phyloP scores from a whole-genome alignment of 2,329 filamentous ascomycete genomes.

The Conoideocrella luteorostrata region DNA sequence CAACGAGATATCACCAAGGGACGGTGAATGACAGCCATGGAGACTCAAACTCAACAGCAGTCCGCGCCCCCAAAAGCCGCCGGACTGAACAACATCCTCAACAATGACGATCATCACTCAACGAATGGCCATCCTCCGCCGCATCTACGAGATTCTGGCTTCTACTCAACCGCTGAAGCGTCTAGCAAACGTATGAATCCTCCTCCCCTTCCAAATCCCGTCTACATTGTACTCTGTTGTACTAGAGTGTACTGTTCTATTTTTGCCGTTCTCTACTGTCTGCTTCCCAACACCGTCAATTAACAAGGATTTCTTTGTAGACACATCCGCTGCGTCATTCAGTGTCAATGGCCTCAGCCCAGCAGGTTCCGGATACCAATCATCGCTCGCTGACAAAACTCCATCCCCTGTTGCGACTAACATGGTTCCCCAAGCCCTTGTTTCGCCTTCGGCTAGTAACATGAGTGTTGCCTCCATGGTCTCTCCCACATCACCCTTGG shows the following conservation, averaged over 20 bases:
- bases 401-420: slow-evolving; percentile 52
- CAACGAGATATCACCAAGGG: background rate
- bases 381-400: slow-evolving; percentile 51
- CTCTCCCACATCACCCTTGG: slow-evolving; percentile 48
- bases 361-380: slow-evolving; percentile 41
- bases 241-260: too few species aligned
- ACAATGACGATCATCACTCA: slow-evolving; percentile 26
- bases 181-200: slow-evolving; percentile 39
- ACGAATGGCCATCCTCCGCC: slow-evolving; percentile 20
- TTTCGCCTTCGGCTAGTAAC: slow-evolving; percentile 50
- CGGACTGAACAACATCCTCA: slow-evolving; percentile 33
- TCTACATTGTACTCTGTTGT: too few species aligned
- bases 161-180: slow-evolving; percentile 36
- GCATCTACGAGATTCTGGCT: slow-evolving; percentile 35
- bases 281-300: slow-evolving; percentile 2
- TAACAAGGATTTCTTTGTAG: slow-evolving; percentile 15
- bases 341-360: slow-evolving; percentile 32
- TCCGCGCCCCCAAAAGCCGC: slow-evolving; percentile 24
- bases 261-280: slow-evolving; percentile 1
- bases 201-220: too few species aligned
- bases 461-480: slow-evolving; percentile 64
- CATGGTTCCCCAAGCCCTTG: slow-evolving; percentile 43
- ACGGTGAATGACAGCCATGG: slow-evolving; percentile 8
- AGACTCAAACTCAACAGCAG: slow-evolving; percentile 13
- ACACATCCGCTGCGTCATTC: slow-evolving; percentile 34